Percentiles rank a stretch among this genome's conserved stretches.
phyloP scores from a whole-genome alignment of 1,284 basidiomycete genomes.

The Fomitopsis betulina region DNA sequence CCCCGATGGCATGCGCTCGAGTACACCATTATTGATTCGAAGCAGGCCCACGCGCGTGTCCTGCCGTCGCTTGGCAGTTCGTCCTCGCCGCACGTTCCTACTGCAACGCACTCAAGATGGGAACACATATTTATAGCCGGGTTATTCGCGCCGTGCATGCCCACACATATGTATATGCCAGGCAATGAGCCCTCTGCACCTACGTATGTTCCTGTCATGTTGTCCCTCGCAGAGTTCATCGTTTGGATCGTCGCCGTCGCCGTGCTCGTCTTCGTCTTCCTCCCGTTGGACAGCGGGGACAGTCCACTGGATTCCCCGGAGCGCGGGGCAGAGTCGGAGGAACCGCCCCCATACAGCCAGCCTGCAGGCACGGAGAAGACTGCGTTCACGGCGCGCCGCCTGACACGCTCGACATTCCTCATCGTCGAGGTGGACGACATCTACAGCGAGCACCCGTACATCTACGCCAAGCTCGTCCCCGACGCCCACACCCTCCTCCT shows the following conservation, averaged over 20 bases:
- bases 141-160: background rate
- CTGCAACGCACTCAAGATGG: background rate
- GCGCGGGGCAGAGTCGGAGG: background rate
- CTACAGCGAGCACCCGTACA: slow-evolving; percentile 48
- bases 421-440: slow-evolving; percentile 48
- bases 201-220: background rate
- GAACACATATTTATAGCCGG: background rate
- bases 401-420: slow-evolving; percentile 44
- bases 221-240: slow-evolving; percentile 9
- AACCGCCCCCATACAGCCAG: background rate
- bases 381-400: slow-evolving; percentile 40
- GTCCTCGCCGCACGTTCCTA: background rate
- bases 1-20: background rate
- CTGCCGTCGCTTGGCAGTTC: background rate
- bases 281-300: background rate
- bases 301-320: background rate
- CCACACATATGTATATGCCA: background rate
- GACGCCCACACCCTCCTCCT: slow-evolving; percentile 38
- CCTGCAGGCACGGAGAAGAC: background rate
- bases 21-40: background rate
- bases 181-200: background rate
- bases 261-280: slow-evolving; percentile 1
- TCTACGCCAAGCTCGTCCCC: slow-evolving; percentile 44
- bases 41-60: background rate
- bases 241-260: slow-evolving; percentile 10